These are phyloP conservation scores for Sutorius eximius DNA, from an alignment of 1,284 basidiomycete species.

Conservation along the genomic window DNA sequence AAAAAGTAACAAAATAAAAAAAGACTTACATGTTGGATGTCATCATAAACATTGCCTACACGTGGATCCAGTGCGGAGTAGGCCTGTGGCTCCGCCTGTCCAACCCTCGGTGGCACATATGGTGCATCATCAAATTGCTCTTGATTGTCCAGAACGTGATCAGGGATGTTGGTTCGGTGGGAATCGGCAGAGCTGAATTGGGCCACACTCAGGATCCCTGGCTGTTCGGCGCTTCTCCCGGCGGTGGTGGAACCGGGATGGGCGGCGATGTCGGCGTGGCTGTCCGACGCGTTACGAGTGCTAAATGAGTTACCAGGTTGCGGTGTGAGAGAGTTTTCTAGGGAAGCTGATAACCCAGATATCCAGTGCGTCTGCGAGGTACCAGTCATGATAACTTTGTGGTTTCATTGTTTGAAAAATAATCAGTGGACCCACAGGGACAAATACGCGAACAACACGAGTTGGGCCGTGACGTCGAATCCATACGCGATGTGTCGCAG, in stretches of 20 bases:
- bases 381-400: slow-evolving; percentile 26
- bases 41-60: slow-evolving; percentile 8
- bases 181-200: slow-evolving; percentile 9
- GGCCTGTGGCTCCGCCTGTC: slow-evolving; percentile 18
- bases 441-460: slow-evolving; percentile 33
- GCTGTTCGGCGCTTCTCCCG: slow-evolving; percentile 14
- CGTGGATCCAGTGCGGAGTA: slow-evolving; percentile 21
- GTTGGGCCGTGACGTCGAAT: slow-evolving; percentile 8
- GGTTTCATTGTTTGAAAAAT: slow-evolving; percentile 33
- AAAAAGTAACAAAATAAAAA: slow-evolving; percentile 2
- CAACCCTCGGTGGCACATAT: slow-evolving; percentile 30
- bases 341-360: slow-evolving; percentile 7
- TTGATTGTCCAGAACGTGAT: slow-evolving; percentile 12
- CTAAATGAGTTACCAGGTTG: slow-evolving; percentile 12
- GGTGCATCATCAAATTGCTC: slow-evolving; percentile 31
- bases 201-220: slow-evolving; percentile 9
- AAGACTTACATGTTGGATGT: slow-evolving; percentile 17
- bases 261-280: slow-evolving; percentile 31
- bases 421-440: slow-evolving; percentile 32
- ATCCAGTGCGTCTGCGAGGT: slow-evolving; percentile 20
- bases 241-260: slow-evolving; percentile 17
- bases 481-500: slow-evolving; percentile 16
- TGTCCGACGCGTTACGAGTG: slow-evolving; percentile 31
- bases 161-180: slow-evolving; percentile 13
- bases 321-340: slow-evolving; percentile 16